phyloP scores from a whole-genome alignment of 176 grass and related monocot species.

The Eleusine indica region DNA sequence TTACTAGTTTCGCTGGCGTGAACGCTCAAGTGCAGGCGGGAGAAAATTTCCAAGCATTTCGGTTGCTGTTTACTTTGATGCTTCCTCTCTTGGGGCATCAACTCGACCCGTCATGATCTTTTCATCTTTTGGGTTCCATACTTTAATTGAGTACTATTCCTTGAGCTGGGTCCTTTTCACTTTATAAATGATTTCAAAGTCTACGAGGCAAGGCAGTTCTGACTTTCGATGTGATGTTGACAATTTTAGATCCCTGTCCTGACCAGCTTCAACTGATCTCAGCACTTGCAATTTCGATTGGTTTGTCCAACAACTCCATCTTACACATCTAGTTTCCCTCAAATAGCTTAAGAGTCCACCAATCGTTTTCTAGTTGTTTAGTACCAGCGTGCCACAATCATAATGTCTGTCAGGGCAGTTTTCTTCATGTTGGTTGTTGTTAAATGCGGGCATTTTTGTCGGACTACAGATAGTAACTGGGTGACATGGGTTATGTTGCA shows the following conservation, averaged over 20 bases:
- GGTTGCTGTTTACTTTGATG: neutral
- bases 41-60: neutral
- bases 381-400: neutral
- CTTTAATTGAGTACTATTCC: neutral
- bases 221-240: slow-evolving; percentile 16
- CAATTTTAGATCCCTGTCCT: slow-evolving; percentile 14
- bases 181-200: neutral
- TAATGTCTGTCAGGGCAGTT: neutral
- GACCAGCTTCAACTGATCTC: slow-evolving; percentile 15
- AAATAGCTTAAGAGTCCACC: neutral
- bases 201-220: neutral
- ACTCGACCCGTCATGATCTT: neutral
- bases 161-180: slow-evolving; percentile 20
- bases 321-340: neutral
- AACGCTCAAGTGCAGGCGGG: neutral
- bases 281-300: neutral
- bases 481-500: slow-evolving; percentile 16
- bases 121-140: neutral
- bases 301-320: neutral
- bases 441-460: slow-evolving; percentile 20
- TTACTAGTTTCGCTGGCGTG: neutral
- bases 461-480: slow-evolving; percentile 16
- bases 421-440: neutral
- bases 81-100: neutral
- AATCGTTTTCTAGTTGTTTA: neutral